phyloP scores from a whole-genome alignment of 176 grass and related monocot species.

The Ampelocalamus luodianensis region DNA sequence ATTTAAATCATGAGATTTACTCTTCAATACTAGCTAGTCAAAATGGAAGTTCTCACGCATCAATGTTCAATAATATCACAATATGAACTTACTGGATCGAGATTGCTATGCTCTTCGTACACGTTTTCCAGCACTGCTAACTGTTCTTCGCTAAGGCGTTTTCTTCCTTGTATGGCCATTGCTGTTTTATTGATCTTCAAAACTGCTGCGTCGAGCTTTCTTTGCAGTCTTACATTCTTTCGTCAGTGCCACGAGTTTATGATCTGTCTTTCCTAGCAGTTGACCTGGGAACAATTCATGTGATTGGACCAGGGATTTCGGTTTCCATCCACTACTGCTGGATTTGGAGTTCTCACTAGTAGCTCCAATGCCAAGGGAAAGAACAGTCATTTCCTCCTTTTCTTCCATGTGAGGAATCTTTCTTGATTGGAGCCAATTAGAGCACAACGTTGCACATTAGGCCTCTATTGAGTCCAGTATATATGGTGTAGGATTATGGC shows the following conservation, averaged over 20 bases:
- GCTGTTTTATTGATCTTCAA: background rate
- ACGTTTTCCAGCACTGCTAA: constrained; percentile 34
- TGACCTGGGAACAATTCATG: background rate
- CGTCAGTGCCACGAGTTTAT: background rate
- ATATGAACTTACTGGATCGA: constrained; percentile 47
- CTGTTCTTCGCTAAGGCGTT: constrained; percentile 40
- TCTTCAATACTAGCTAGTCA: background rate
- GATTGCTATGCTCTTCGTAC: constrained; percentile 20
- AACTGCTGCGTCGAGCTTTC: no score
- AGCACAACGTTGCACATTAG: background rate
- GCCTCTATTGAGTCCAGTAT: background rate
- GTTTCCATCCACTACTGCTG: background rate
- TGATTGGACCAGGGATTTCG: background rate
- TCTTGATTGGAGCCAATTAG: background rate
- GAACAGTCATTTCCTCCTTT: constrained; percentile 33
- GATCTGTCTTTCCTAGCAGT: background rate
- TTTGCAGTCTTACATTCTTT: no score
- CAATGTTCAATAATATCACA: background rate
- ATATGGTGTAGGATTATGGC: constrained; percentile 23
- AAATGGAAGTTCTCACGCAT: background rate
- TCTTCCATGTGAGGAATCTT: constrained; percentile 20
- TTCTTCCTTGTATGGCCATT: constrained; percentile 36
- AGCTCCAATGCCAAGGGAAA: constrained; percentile 20
- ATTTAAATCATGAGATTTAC: background rate
- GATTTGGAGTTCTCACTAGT: background rate